Percentiles rank a stretch among this genome's conserved stretches.
Conservation (phyloP, 2,329 filamentous ascomycete species). For the Phialocephala subalpina region DNA sequence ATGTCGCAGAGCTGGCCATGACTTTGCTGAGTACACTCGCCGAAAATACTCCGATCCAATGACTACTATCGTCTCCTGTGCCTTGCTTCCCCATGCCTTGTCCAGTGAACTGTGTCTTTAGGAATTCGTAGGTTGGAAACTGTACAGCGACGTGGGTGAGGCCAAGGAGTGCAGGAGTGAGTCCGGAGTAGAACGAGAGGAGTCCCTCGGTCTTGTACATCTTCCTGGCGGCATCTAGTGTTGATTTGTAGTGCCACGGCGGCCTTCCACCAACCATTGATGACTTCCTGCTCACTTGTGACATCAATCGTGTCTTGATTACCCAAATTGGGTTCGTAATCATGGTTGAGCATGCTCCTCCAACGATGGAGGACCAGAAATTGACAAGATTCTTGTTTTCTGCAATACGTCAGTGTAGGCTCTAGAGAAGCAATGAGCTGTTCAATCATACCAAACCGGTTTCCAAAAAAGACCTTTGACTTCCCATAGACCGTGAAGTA, state of each 20-base stretch:
- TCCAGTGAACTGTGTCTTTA: slow-evolving; percentile 91
- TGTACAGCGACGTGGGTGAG: slow-evolving; percentile 96
- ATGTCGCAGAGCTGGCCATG: slow-evolving; percentile 92
- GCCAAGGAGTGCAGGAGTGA: slow-evolving; percentile 90
- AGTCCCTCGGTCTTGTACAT: slow-evolving; percentile 95
- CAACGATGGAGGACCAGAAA: slow-evolving; percentile 88
- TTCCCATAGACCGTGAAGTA: slow-evolving; percentile 97
- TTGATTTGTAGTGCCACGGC: slow-evolving; percentile 92
- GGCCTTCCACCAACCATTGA: slow-evolving; percentile 62
- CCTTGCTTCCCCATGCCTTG: slow-evolving; percentile 79
- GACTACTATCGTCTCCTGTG: slow-evolving; percentile 64
- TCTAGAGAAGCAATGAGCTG: neutral
- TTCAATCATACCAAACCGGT: slow-evolving; percentile 63
- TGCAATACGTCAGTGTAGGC: slow-evolving; percentile 44
- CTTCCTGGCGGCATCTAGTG: slow-evolving; percentile 89
- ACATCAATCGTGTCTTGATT: slow-evolving; percentile 98
- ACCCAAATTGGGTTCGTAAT: slow-evolving; percentile 99
- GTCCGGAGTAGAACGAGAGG: slow-evolving; percentile 90
- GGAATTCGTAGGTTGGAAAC: slow-evolving; percentile 93
- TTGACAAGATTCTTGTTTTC: slow-evolving; percentile 81
- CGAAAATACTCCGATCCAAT: slow-evolving; percentile 84
- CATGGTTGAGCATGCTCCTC: slow-evolving; percentile 91
- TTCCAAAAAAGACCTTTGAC: slow-evolving; percentile 77
- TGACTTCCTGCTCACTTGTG: slow-evolving; percentile 73
- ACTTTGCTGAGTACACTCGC: slow-evolving; percentile 95